phyloP scores from a whole-genome alignment of 495 filamentous ascomycete genomes.

The Physcia stellaris region DNA sequence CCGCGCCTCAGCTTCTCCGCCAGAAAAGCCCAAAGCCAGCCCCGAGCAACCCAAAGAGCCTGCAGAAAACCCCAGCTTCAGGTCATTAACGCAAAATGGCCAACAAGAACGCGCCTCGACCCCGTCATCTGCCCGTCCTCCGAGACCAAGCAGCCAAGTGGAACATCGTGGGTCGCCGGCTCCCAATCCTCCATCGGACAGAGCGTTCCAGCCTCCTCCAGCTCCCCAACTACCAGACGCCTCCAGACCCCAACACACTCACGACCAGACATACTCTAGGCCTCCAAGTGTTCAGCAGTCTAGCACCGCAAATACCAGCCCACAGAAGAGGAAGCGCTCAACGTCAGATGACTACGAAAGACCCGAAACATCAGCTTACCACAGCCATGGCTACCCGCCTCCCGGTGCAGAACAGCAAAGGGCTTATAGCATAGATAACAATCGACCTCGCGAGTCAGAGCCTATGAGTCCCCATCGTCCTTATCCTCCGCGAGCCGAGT shows the following conservation, averaged over 20 bases:
- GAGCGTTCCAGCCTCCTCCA: constrained; percentile 10
- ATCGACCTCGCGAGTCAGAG: constrained; percentile 19
- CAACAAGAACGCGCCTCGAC: constrained; percentile 4
- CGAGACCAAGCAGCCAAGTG: constrained; percentile 15
- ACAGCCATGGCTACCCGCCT: constrained; percentile 6
- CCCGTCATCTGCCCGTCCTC: constrained; percentile 1
- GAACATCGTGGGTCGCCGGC: constrained; percentile 6
- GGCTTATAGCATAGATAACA: constrained; percentile 11
- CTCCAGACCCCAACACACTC: constrained; percentile 5
- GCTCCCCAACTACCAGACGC: constrained; percentile 5
- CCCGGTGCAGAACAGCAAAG: constrained; percentile 11
- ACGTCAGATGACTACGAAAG: constrained; percentile 11
- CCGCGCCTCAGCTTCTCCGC: constrained; percentile 18
- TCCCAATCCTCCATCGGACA: constrained; percentile 9
- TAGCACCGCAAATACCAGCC: constrained; percentile 7
- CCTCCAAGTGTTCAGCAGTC: constrained; percentile 8
- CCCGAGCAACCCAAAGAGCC: constrained; percentile 15
- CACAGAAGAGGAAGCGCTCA: constrained; percentile 14
- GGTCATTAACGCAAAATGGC: constrained; percentile 8
- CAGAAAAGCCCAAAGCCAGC: constrained; percentile 12
- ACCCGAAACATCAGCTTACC: constrained; percentile 8
- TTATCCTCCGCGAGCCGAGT: constrained; percentile 11
- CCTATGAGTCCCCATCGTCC: constrained; percentile 13
- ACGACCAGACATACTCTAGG: constrained; percentile 4
- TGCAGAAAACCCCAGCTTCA: constrained; percentile 9